A percentile compares a stretch with the other conserved stretches of the same genome.
Evolutionary conservation across 495 filamentous ascomycete species (phyloP).

Genomic region (Neurospora discreta): DNA sequence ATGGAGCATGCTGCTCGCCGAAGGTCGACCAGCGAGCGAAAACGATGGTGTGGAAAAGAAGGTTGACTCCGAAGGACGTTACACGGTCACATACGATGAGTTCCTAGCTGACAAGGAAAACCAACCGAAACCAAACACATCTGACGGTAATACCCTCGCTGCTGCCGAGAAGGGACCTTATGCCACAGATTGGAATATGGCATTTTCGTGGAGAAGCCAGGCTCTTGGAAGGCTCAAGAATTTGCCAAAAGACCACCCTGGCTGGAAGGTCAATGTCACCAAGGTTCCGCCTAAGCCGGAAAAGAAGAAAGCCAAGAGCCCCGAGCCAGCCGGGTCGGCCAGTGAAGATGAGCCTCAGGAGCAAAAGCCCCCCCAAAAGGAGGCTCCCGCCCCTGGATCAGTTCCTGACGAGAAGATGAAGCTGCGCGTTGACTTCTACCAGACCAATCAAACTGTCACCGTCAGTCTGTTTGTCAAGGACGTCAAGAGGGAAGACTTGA

Average conservation of each 20-base stretch:
- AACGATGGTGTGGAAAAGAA: constrained; percentile 29
- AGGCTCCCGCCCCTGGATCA: constrained; percentile 5
- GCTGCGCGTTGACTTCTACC: constrained; percentile 28
- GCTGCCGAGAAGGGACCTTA: constrained; percentile 14
- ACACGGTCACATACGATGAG: constrained; percentile 21
- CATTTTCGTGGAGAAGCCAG: constrained; percentile 30
- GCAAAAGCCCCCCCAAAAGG: constrained; percentile 7
- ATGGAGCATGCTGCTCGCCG: constrained; percentile 47
- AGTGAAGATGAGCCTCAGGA: constrained; percentile 14
- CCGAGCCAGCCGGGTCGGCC: not conserved
- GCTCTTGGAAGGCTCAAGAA: constrained; percentile 45
- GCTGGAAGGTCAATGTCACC: constrained; percentile 41
- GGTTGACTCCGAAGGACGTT: constrained; percentile 29
- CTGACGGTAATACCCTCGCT: not conserved
- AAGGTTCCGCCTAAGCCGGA: constrained; percentile 52
- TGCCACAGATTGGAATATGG: constrained; percentile 21
- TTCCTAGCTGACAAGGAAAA: constrained; percentile 13
- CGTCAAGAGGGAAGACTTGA: constrained; percentile 21
- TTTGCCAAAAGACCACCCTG: constrained; percentile 51
- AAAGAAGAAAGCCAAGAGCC: constrained; percentile 10
- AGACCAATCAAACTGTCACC: constrained; percentile 23
- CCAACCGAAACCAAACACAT: constrained; percentile 15
- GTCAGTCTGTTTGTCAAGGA: constrained; percentile 30
- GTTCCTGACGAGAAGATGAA: constrained; percentile 22
- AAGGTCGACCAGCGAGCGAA: constrained; percentile 29